These are phyloP conservation scores for bread wheat (Triticum aestivum) DNA, from an alignment of 176 grass and related monocot species.

Conservation along the genomic window DNA sequence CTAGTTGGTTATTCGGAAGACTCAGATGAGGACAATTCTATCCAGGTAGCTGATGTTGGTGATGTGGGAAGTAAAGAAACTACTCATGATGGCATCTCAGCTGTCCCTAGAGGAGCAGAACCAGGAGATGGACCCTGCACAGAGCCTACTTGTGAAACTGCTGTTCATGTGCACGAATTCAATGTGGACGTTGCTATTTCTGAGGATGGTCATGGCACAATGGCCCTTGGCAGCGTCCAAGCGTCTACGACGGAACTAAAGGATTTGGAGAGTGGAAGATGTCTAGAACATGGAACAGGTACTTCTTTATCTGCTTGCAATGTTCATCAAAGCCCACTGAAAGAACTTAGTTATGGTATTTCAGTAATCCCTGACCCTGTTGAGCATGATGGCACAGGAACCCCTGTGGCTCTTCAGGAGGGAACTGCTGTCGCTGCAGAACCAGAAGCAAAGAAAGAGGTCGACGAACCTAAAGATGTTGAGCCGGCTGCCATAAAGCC, in stretches of 20 bases:
- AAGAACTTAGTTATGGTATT: neutral
- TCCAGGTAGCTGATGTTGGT: neutral
- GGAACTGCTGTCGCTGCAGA: neutral
- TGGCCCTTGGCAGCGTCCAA: neutral
- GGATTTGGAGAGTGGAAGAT: constrained; percentile 1
- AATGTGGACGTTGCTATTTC: neutral
- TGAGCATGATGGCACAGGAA: neutral
- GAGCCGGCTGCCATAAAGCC: neutral
- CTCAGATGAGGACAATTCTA: constrained; percentile 30
- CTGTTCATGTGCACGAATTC: constrained; percentile 15
- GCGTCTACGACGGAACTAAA: neutral
- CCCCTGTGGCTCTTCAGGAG: neutral
- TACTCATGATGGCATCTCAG: neutral
- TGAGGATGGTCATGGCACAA: neutral
- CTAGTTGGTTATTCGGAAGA: constrained; percentile 46
- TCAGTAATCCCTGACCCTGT: neutral
- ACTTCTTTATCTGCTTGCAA: neutral
- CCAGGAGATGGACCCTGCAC: neutral
- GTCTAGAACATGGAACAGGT: neutral
- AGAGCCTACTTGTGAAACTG: constrained; percentile 16
- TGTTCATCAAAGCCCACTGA: neutral
- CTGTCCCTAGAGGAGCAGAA: constrained; percentile 10
- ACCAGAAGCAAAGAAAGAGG: constrained; percentile 3
- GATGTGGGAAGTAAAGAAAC: constrained; percentile 14
- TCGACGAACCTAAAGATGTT: neutral